Conservation (phyloP, 495 filamentous ascomycete genomes). For the Rhizodiscina lignyota region DNA sequence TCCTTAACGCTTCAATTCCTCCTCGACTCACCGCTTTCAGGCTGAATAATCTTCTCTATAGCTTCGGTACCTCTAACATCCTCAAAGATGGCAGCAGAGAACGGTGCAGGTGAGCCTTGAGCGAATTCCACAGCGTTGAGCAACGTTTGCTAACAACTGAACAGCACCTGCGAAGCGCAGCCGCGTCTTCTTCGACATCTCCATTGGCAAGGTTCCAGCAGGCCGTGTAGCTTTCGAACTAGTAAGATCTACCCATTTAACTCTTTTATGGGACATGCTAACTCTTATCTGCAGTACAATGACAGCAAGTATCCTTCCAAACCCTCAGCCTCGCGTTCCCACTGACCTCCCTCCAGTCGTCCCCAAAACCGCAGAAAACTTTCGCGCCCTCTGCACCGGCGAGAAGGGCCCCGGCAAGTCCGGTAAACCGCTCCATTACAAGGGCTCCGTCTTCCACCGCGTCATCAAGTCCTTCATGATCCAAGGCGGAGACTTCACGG, state of each 20-base stretch:
- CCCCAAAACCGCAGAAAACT: slow-evolving; percentile 91
- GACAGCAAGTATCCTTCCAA: slow-evolving; percentile 6
- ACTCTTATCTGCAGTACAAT: slow-evolving; percentile 7
- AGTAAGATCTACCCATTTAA: slow-evolving; percentile 25
- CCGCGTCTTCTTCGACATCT: slow-evolving; percentile 80
- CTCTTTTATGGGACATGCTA: background rate
- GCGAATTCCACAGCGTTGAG: too few relatives aligned
- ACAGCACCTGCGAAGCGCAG: slow-evolving; percentile 38
- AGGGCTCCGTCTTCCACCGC: slow-evolving; percentile 83
- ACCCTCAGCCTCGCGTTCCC: background rate
- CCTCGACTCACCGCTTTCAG: too few relatives aligned
- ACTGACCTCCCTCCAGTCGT: slow-evolving; percentile 35
- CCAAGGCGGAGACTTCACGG: slow-evolving; percentile 97
- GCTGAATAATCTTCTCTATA: too few relatives aligned
- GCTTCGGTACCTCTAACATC: too few relatives aligned
- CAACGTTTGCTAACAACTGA: too few relatives aligned
- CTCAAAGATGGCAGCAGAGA: too few relatives aligned
- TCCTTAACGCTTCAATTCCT: too few relatives aligned
- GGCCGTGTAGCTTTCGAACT: slow-evolving; percentile 74
- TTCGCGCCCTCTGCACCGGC: slow-evolving; percentile 86
- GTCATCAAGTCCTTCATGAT: slow-evolving; percentile 99
- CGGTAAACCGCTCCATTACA: slow-evolving; percentile 82
- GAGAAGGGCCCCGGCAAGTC: slow-evolving; percentile 70
- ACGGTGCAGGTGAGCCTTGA: too few relatives aligned
- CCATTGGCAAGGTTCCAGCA: slow-evolving; percentile 50